Evolutionary conservation across 1,284 basidiomycete species (phyloP).

Genomic region (Xerocomus nothofagi): DNA sequence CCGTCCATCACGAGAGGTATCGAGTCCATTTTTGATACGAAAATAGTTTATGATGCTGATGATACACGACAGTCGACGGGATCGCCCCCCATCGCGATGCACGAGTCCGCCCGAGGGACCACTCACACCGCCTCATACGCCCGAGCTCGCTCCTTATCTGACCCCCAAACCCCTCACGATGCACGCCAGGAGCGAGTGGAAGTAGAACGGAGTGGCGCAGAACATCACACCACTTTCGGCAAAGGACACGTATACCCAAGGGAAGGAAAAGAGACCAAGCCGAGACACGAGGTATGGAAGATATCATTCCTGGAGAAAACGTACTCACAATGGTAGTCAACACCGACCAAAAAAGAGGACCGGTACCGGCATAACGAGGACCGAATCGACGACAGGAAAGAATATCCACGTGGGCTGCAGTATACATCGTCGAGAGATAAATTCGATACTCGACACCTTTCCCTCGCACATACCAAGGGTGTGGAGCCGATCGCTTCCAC

Average conservation of each 20-base stretch:
- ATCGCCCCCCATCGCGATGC: neutral
- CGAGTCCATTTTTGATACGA: neutral
- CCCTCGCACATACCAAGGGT: neutral
- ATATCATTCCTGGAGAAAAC: neutral
- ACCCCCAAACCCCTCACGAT: neutral
- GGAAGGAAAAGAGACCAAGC: neutral
- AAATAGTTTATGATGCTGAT: neutral
- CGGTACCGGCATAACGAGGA: neutral
- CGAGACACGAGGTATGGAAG: constrained; percentile 11
- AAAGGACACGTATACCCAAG: neutral
- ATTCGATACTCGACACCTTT: neutral
- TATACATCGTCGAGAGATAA: neutral
- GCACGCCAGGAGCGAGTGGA: too few relatives aligned
- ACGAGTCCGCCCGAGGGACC: neutral
- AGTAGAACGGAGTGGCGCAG: too few relatives aligned
- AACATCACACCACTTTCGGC: constrained; percentile 1
- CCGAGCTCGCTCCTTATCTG: neutral
- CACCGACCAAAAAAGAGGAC: neutral
- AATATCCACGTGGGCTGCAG: neutral
- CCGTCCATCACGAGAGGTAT: constrained; percentile 10
- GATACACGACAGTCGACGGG: neutral
- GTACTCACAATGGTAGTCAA: neutral
- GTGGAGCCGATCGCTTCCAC: neutral
- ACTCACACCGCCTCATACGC: neutral
- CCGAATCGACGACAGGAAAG: neutral